Conservation (phyloP, 192 early-diverging fungal species). For the Linnemannia elongata region DNA sequence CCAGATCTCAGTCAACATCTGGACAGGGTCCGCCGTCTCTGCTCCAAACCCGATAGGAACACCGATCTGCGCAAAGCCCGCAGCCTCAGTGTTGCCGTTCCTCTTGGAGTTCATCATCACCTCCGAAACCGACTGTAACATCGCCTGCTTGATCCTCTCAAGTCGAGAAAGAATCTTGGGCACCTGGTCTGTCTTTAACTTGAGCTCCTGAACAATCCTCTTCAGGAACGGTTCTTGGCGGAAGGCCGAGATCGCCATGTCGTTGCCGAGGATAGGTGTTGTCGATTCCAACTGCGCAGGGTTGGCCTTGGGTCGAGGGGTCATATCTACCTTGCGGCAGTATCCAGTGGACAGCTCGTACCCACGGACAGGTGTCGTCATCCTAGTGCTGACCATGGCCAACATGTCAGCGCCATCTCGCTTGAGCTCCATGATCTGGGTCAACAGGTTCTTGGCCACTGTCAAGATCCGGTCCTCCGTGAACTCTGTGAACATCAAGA, state of each 20-base stretch:
- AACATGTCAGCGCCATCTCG: slow-evolving; percentile 73
- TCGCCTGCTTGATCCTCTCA: slow-evolving; percentile 42
- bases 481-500: slow-evolving; percentile 76
- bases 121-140: slow-evolving; percentile 46
- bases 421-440: slow-evolving; percentile 75
- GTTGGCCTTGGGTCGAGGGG: background rate
- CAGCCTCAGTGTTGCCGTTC: slow-evolving; percentile 44
- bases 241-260: slow-evolving; percentile 75
- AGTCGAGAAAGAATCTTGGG: slow-evolving; percentile 39
- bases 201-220: slow-evolving; percentile 58
- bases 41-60: slow-evolving; percentile 45
- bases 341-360: slow-evolving; percentile 50
- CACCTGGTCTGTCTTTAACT: slow-evolving; percentile 57
- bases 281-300: slow-evolving; percentile 36
- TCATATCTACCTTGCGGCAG: slow-evolving; percentile 26
- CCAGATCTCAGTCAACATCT: slow-evolving; percentile 39
- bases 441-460: slow-evolving; percentile 76
- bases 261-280: slow-evolving; percentile 61
- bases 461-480: slow-evolving; percentile 78
- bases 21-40: slow-evolving; percentile 42
- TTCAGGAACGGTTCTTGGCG: slow-evolving; percentile 76
- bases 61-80: slow-evolving; percentile 45
- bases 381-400: slow-evolving; percentile 59
- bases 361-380: slow-evolving; percentile 56
- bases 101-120: slow-evolving; percentile 39